A percentile compares a stretch with the other conserved stretches of the same genome.
These are phyloP conservation scores for Penicillium sp. DNA, from an alignment of 2,329 filamentous ascomycete species.

Conservation along the genomic window DNA sequence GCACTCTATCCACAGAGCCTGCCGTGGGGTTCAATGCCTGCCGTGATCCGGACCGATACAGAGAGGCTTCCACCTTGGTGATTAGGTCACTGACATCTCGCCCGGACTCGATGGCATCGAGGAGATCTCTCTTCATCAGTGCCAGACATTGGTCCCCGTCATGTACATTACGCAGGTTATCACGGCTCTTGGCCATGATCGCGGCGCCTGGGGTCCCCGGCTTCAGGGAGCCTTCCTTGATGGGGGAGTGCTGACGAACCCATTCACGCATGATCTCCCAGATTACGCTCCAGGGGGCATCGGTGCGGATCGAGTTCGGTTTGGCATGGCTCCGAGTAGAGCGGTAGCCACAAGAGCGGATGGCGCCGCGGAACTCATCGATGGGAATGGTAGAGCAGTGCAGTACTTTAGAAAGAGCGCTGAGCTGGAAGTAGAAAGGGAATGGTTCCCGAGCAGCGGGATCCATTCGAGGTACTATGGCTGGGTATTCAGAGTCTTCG, in stretches of 20 bases:
- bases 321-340: slow-evolving; percentile 85
- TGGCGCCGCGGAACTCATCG: slow-evolving; percentile 72
- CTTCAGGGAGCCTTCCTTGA: slow-evolving; percentile 68
- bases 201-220: slow-evolving; percentile 66
- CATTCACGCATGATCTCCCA: slow-evolving; percentile 95
- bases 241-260: slow-evolving; percentile 72
- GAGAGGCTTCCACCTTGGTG: slow-evolving; percentile 43
- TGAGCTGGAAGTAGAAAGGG: slow-evolving; percentile 83
- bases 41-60: slow-evolving; percentile 36
- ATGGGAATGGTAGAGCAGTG: slow-evolving; percentile 77
- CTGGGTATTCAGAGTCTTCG: slow-evolving; percentile 20
- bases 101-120: slow-evolving; percentile 32
- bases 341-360: slow-evolving; percentile 73
- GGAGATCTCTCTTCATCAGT: slow-evolving; percentile 36
- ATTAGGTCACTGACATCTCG: slow-evolving; percentile 38
- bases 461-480: slow-evolving; percentile 48
- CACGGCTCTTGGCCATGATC: slow-evolving; percentile 54
- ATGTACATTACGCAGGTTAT: slow-evolving; percentile 29
- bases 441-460: slow-evolving; percentile 65
- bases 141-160: slow-evolving; percentile 31
- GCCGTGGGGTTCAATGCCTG: slow-evolving; percentile 10
- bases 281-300: slow-evolving; percentile 82
- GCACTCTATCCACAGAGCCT: not conserved
- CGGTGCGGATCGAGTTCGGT: slow-evolving; percentile 84
- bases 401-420: slow-evolving; percentile 67